phyloP scores from a whole-genome alignment of 306 rosid species.

The Vigna radiata region DNA sequence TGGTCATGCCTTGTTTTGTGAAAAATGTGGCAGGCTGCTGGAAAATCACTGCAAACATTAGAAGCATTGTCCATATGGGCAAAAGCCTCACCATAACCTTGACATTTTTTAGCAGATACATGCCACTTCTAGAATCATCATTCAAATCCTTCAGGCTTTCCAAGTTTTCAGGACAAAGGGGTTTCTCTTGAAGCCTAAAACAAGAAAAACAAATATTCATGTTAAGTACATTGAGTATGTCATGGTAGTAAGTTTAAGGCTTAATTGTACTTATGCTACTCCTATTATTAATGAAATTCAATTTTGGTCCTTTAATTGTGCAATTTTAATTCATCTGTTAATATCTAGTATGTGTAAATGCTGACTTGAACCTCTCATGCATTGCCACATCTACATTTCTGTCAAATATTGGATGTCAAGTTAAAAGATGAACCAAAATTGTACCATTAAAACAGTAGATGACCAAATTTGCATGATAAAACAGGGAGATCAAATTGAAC shows the following conservation, averaged over 20 bases:
- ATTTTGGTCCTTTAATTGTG: neutral
- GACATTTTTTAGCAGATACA: constrained; percentile 47
- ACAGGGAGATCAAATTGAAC: neutral
- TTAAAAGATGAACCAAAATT: neutral
- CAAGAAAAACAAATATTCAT: neutral
- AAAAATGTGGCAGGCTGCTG: constrained; percentile 89
- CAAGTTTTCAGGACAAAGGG: constrained; percentile 65
- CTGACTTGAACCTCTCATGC: neutral
- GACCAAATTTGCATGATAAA: neutral
- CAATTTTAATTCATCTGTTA: neutral
- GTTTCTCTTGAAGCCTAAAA: constrained; percentile 82
- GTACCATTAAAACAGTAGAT: neutral
- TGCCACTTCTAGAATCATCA: constrained; percentile 48
- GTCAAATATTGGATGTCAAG: neutral
- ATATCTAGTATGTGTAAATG: neutral
- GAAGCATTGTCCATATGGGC: constrained; percentile 94
- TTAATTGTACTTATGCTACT: neutral
- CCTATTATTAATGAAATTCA: neutral
- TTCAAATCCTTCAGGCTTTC: constrained; percentile 48
- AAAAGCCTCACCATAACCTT: constrained; percentile 67
- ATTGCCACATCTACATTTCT: neutral
- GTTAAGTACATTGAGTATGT: constrained; percentile 4
- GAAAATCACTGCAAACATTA: constrained; percentile 92
- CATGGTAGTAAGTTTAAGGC: neutral
- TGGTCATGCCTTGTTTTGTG: constrained; percentile 97